These are phyloP conservation scores for Deinandra increscens DNA, from an alignment of 129 eudicot genomes.

Conservation along the genomic window DNA sequence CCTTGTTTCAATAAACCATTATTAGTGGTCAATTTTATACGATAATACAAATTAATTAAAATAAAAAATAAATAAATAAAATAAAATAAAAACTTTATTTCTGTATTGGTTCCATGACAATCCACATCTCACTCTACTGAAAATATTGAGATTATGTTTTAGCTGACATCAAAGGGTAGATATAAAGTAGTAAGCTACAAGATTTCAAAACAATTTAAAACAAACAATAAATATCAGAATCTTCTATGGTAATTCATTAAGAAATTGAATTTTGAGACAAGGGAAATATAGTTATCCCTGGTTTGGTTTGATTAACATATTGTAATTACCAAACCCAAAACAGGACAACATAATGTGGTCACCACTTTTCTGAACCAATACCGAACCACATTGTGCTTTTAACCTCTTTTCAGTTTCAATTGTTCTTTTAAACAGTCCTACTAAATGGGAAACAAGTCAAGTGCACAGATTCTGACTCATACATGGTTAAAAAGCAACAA, in stretches of 20 bases:
- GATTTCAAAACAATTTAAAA: not conserved
- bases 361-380: not conserved
- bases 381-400: not conserved
- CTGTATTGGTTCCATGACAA: not conserved
- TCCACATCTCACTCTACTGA: not conserved
- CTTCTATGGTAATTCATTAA: not conserved
- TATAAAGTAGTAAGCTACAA: not conserved
- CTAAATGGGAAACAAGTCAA: not conserved
- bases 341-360: not conserved
- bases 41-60: not conserved
- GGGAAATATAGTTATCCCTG: not conserved
- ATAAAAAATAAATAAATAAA: too few species aligned
- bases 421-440: not conserved
- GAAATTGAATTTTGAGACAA: not conserved
- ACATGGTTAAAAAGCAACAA: not conserved
- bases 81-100: not conserved
- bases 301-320: not conserved
- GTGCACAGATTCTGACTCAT: not conserved
- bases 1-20: not conserved
- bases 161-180: not conserved
- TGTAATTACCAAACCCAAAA: not conserved
- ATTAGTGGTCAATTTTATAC: not conserved
- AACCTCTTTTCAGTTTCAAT: not conserved
- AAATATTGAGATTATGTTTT: not conserved
- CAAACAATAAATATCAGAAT: not conserved